phyloP scores from a whole-genome alignment of 192 early-diverging fungal species.

The Chytriomyces sp. region DNA sequence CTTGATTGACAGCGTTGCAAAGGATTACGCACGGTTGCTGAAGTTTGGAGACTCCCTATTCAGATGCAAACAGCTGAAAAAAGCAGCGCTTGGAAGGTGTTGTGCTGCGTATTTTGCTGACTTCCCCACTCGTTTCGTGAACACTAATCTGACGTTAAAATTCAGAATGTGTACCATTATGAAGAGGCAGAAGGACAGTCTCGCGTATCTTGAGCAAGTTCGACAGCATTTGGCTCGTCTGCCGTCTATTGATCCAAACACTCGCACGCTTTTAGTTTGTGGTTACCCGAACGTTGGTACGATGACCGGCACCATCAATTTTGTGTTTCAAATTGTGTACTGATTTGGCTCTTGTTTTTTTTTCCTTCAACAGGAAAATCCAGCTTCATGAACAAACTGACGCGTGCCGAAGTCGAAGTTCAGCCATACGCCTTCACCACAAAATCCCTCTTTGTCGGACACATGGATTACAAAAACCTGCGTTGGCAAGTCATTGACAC shows the following conservation, averaged over 20 bases:
- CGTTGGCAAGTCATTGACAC: slow-evolving; percentile 99
- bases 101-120: background rate
- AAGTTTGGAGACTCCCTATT: slow-evolving; percentile 99
- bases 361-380: slow-evolving; percentile 64
- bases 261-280: slow-evolving; percentile 96
- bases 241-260: slow-evolving; percentile 99
- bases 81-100: slow-evolving; percentile 87
- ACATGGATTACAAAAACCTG: slow-evolving; percentile 99
- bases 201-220: slow-evolving; percentile 98
- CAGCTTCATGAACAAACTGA: slow-evolving; percentile 98
- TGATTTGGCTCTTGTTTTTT: too few species aligned
- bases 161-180: slow-evolving; percentile 98
- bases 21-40: slow-evolving; percentile 94
- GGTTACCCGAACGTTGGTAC: slow-evolving; percentile 99
- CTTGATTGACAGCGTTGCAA: slow-evolving; percentile 95
- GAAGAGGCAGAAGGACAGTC: slow-evolving; percentile 97
- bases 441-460: slow-evolving; percentile 99
- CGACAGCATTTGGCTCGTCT: slow-evolving; percentile 98
- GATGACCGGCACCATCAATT: slow-evolving; percentile 75
- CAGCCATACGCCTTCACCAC: slow-evolving; percentile 99
- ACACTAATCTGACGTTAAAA: too few species aligned
- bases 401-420: slow-evolving; percentile 98
- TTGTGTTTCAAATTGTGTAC: background rate
- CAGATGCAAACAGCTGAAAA: slow-evolving; percentile 98
- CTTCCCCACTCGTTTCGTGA: background rate